Base-by-base conservation (phyloP, 768 basidiomycete species). In the Naematelia aurantialba region DNA sequence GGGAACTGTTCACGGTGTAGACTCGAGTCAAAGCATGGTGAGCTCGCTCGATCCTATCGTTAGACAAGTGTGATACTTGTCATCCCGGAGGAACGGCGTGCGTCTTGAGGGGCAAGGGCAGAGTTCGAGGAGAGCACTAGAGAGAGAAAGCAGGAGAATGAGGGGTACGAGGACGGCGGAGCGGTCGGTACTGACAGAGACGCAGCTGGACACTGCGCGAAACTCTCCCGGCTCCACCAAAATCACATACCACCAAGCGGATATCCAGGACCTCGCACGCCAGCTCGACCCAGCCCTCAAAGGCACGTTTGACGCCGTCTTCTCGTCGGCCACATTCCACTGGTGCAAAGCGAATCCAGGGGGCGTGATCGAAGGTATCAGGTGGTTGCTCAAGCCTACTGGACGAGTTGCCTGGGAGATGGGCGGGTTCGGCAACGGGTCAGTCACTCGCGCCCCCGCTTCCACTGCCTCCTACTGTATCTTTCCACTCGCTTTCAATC, bases 291-390 rank as follows among this genome's bases (percentile, higher is more conserved):
- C 66, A 1, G 51, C 61, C 0, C 60, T 50, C 51, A 63, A 60
- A 24, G 78, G 78, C 5, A 79, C 79, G 48, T 89, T 85, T 62
- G 87, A 90, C 68, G 85, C 84, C 0, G 86, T 87, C 1, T 92
- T 92, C 79, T 86, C 85, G 54, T 89, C 87, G 61, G 88, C 91
- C 0, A 81, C 83, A 2, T 70, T 92, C 61, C 90, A 93, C 67
- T 92, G 89, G 90, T 91, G 89, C 77, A 91, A 89, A 74, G 78
- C 79, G 3, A 80, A 87, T 65, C 91, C 90, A 0, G 73, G 68
- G 1, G 85, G 83, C 1, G 89, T 90, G 8, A 72, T 90, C 10
- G 75, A 80, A 13, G 81, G 84, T 50, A 81, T 83, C n/a, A 83
- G 82, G 67, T 80, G 78, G 46, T 76, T 87, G 10, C 78, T 91